A percentile compares a stretch with the other conserved stretches of the same genome.
These are phyloP conservation scores for Phialophora tarda DNA, from an alignment of 2,329 filamentous ascomycete species.

Conservation along the genomic window DNA sequence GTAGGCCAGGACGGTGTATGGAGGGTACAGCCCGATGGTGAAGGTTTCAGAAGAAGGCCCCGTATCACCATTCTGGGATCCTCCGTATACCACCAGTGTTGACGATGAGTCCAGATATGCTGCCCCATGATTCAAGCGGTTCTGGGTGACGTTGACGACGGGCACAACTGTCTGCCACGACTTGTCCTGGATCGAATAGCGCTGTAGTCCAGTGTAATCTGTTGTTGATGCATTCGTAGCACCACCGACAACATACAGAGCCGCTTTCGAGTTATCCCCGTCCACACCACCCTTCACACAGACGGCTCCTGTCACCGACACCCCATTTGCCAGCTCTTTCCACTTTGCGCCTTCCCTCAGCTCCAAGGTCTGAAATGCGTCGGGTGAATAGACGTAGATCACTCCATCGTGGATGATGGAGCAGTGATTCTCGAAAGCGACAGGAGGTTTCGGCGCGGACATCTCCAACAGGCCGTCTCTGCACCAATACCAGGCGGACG, in stretches of 20 bases:
- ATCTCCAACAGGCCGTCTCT: constrained; percentile 54
- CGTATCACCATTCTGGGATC: constrained; percentile 66
- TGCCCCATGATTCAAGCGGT: constrained; percentile 75
- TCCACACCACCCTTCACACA: constrained; percentile 74
- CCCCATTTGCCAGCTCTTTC: constrained; percentile 68
- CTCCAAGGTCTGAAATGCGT: constrained; percentile 75
- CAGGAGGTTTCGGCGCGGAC: constrained; percentile 72
- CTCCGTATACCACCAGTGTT: constrained; percentile 80
- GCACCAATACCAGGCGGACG: constrained; percentile 16
- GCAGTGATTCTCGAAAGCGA: constrained; percentile 76
- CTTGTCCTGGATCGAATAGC: constrained; percentile 62
- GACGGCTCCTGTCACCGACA: constrained; percentile 72
- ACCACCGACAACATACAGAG: constrained; percentile 83
- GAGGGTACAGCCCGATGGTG: constrained; percentile 68
- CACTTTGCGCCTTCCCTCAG: constrained; percentile 74
- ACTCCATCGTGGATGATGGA: constrained; percentile 80
- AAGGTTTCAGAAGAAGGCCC: constrained; percentile 75
- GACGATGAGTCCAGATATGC: constrained; percentile 73
- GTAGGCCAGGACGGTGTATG: constrained; percentile 67
- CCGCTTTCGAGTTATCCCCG: constrained; percentile 63
- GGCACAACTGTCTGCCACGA: constrained; percentile 64
- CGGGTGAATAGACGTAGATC: constrained; percentile 79
- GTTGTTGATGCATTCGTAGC: constrained; percentile 56
- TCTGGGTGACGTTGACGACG: constrained; percentile 62
- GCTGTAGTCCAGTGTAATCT: constrained; percentile 76